These are phyloP conservation scores for Candida bentonensis DNA, from an alignment of 805 yeast species.

Conservation along the genomic window DNA sequence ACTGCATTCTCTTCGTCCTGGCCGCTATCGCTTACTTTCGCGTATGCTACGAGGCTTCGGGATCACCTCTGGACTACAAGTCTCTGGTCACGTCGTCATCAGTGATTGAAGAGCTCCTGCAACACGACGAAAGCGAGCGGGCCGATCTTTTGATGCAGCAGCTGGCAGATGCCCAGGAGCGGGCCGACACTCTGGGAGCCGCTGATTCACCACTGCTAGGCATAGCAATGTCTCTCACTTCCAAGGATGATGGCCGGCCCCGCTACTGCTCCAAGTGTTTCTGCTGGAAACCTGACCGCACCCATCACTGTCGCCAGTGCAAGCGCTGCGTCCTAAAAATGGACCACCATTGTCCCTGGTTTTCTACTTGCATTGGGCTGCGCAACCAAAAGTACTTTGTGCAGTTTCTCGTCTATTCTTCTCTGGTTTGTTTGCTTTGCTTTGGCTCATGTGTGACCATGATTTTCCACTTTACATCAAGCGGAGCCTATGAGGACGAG, in stretches of 20 bases:
- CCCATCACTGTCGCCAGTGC: slow-evolving; percentile 30
- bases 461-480: slow-evolving; percentile 9
- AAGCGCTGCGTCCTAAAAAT: slow-evolving; percentile 29
- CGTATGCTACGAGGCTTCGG: slow-evolving; percentile 19
- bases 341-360: slow-evolving; percentile 83
- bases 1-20: slow-evolving; percentile 10
- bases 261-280: slow-evolving; percentile 27
- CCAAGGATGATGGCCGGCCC: slow-evolving; percentile 27
- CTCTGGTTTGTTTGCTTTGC: slow-evolving; percentile 32
- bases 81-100: neutral
- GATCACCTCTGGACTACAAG: slow-evolving; percentile 19
- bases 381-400: slow-evolving; percentile 66
- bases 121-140: neutral
- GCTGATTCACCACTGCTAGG: slow-evolving; percentile 1
- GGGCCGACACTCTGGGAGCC: neutral
- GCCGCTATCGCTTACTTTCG: slow-evolving; percentile 15
- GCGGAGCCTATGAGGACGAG: slow-evolving; percentile 17
- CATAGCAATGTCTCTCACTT: slow-evolving; percentile 17
- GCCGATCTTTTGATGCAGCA: neutral
- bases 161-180: neutral
- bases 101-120: neutral
- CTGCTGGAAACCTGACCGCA: slow-evolving; percentile 30
- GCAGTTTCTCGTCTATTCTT: slow-evolving; percentile 50
- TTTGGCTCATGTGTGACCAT: slow-evolving; percentile 23
- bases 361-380: slow-evolving; percentile 75